Percentiles rank a stretch among this genome's conserved stretches.
These are phyloP conservation scores for Pseudoscleropodium purum DNA, from an alignment of 225 moss, liverwort and hornwort genomes.

Conservation along the genomic window DNA sequence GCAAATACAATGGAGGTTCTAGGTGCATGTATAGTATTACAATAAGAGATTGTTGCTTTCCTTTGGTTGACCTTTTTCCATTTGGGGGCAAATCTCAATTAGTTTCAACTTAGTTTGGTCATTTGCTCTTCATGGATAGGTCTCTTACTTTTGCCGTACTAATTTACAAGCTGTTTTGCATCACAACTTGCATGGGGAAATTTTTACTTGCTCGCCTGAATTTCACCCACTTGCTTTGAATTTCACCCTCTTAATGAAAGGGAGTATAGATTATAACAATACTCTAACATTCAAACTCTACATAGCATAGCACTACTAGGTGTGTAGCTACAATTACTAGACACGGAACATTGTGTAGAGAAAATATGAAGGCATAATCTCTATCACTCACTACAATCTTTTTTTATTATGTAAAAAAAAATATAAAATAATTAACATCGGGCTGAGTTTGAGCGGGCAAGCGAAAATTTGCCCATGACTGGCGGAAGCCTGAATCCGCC, in stretches of 20 bases:
- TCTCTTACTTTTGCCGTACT: background rate
- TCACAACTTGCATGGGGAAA: accelerated
- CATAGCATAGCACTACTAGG: background rate
- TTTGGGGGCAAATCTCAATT: accelerated
- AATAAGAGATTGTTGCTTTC: background rate
- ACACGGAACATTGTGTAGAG: too few relatives aligned
- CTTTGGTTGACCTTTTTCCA: accelerated
- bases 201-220: background rate
- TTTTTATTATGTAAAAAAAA: background rate
- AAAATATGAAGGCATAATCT: background rate
- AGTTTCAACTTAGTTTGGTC: accelerated
- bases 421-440: too few relatives aligned
- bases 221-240: accelerated
- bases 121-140: background rate
- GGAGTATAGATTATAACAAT: background rate
- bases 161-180: accelerated
- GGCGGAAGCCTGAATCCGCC: too few relatives aligned
- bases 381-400: too few relatives aligned
- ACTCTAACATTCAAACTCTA: too few relatives aligned
- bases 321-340: too few relatives aligned
- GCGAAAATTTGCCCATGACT: too few relatives aligned
- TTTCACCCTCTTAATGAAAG: background rate
- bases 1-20: background rate
- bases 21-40: background rate
- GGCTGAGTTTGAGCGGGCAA: too few relatives aligned